These are phyloP conservation scores for Fomitiporia mediterranea DNA, from an alignment of 1,284 basidiomycete genomes.

Conservation along the genomic window DNA sequence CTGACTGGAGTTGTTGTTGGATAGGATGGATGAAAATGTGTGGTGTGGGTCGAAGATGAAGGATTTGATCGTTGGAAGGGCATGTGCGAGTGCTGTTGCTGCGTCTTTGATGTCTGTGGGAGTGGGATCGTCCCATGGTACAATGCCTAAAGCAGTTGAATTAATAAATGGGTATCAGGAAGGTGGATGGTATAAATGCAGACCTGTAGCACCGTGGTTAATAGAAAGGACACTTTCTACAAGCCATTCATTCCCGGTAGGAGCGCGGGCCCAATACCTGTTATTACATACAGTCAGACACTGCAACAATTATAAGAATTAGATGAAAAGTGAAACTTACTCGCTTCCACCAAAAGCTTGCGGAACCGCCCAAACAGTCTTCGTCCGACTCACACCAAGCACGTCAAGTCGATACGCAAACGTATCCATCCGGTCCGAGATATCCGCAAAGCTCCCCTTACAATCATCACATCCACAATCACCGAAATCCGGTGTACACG, in stretches of 20 bases:
- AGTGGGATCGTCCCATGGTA: constrained; percentile 68
- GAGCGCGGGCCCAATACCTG: constrained; percentile 63
- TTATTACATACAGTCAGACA: background rate
- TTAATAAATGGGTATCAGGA: background rate
- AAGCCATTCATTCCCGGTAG: constrained; percentile 65
- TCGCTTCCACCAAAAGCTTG: constrained; percentile 65
- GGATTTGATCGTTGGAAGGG: constrained; percentile 35
- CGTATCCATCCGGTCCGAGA: constrained; percentile 58
- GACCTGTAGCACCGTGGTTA: constrained; percentile 64
- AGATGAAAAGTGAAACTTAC: constrained; percentile 39
- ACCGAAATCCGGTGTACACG: constrained; percentile 58
- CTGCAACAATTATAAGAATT: background rate
- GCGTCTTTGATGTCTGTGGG: constrained; percentile 53
- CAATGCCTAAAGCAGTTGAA: constrained; percentile 39
- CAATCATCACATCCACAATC: constrained; percentile 66
- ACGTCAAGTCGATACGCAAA: constrained; percentile 52
- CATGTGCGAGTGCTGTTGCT: constrained; percentile 48
- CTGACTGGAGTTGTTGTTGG: background rate
- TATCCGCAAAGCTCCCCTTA: constrained; percentile 50
- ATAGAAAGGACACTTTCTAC: constrained; percentile 60
- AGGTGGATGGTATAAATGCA: constrained; percentile 10
- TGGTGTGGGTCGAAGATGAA: constrained; percentile 38
- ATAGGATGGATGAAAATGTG: constrained; percentile 25
- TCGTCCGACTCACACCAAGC: constrained; percentile 59
- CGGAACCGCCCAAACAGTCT: constrained; percentile 70